Conservation (phyloP, 257 asterid species). For the Lycium ferocissimum region DNA sequence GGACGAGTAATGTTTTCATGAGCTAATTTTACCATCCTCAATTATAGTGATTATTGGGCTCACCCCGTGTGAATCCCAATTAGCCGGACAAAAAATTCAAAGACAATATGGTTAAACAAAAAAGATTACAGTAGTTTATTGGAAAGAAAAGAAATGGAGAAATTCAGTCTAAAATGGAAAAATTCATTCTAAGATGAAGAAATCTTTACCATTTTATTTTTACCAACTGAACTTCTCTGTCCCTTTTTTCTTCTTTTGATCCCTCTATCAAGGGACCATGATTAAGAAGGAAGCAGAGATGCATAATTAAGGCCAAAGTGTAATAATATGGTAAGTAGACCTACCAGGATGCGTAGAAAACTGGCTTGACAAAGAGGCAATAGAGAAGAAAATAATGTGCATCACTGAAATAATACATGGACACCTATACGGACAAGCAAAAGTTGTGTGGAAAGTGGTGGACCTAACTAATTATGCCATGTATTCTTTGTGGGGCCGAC, state of each 20-base stretch:
- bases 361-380: constrained; percentile 18
- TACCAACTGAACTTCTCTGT: background rate
- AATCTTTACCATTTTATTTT: background rate
- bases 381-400: constrained; percentile 25
- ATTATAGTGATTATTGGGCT: background rate
- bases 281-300: background rate
- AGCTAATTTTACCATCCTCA: too few species aligned
- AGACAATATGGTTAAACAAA: background rate
- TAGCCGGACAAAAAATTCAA: background rate
- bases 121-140: background rate
- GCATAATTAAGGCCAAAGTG: constrained; percentile 8
- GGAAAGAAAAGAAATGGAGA: background rate
- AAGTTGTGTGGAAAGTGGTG: background rate
- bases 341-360: constrained; percentile 17
- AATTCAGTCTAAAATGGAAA: background rate
- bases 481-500: constrained; percentile 24
- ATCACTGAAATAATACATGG: background rate
- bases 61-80: background rate
- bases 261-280: constrained; percentile 15
- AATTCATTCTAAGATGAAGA: background rate
- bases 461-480: constrained; percentile 23
- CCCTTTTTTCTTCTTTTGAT: background rate
- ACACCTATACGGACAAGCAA: background rate
- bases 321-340: constrained; percentile 1
- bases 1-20: too few species aligned